Percentiles rank a stretch among this genome's conserved stretches.
Conservation (phyloP, 2,329 filamentous ascomycete genomes). For the Pyrenochaeta sp. region DNA sequence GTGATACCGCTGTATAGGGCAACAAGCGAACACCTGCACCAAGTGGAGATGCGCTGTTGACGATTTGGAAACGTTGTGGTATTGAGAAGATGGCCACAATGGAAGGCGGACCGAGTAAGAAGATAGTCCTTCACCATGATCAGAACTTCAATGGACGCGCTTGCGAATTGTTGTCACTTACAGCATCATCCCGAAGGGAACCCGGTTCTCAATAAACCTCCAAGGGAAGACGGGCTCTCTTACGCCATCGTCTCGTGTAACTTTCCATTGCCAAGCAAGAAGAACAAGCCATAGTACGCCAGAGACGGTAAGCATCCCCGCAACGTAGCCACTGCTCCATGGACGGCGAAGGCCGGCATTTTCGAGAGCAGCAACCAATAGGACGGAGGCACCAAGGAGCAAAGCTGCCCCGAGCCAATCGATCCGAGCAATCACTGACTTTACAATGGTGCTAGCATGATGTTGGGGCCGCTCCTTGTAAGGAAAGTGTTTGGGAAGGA, state of each 20-base stretch:
- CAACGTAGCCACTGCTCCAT: constrained; percentile 8
- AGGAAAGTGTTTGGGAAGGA: too few species aligned
- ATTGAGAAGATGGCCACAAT: not conserved
- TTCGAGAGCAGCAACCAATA: not conserved
- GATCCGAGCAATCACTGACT: not conserved
- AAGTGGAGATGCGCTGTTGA: not conserved
- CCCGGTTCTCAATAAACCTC: constrained; percentile 6
- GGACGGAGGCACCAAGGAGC: not conserved
- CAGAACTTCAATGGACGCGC: too few species aligned
- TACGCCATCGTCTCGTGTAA: not conserved
- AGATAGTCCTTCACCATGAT: too few species aligned
- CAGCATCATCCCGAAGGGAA: constrained; percentile 7
- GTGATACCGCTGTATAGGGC: too few species aligned
- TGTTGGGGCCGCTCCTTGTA: too few species aligned
- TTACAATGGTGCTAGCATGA: too few species aligned
- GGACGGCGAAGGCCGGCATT: not conserved
- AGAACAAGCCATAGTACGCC: constrained; percentile 10
- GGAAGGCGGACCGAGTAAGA: not conserved
- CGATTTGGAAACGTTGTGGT: constrained; percentile 1
- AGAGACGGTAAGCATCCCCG: constrained; percentile 5
- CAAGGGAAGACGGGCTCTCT: constrained; percentile 11
- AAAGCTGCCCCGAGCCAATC: not conserved
- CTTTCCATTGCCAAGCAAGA: constrained; percentile 5
- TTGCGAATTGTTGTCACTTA: too few species aligned
- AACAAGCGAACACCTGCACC: too few species aligned